Evolutionary conservation across 129 eudicot genomes (phyloP).

Genomic region (Oenanthe sinensis): DNA sequence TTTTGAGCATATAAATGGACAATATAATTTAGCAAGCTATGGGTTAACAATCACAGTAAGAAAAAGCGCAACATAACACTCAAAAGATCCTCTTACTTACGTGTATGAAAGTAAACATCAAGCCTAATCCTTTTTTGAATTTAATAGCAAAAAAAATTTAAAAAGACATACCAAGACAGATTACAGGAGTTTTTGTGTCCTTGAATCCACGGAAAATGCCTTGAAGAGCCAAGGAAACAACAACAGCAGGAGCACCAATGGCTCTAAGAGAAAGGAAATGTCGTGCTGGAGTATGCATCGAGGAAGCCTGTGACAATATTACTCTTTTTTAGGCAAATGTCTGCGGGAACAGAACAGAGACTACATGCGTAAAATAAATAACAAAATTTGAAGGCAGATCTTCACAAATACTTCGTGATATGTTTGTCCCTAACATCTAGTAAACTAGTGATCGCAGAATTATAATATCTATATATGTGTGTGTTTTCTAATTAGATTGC

Average conservation of each 20-base stretch:
- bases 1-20: neutral
- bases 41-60: neutral
- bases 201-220: slow-evolving; percentile 89
- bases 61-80: neutral
- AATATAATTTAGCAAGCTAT: neutral
- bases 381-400: neutral
- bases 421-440: neutral
- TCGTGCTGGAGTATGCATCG: slow-evolving; percentile 77
- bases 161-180: slow-evolving; percentile 57
- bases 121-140: neutral
- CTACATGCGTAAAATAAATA: neutral
- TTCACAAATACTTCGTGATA: neutral
- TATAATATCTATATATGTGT: neutral
- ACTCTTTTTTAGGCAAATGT: neutral
- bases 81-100: neutral
- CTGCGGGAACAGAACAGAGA: neutral
- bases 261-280: slow-evolving; percentile 68
- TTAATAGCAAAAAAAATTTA: neutral
- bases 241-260: slow-evolving; percentile 94
- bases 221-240: slow-evolving; percentile 85
- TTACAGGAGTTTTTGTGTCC: slow-evolving; percentile 81
- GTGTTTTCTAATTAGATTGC: neutral
- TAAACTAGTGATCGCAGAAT: neutral
- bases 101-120: neutral
- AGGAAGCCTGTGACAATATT: slow-evolving; percentile 43